Percentiles rank a stretch among this genome's conserved stretches.
phyloP scores from a whole-genome alignment of 1,284 basidiomycete genomes.

The Ceratobasidium theobromae region DNA sequence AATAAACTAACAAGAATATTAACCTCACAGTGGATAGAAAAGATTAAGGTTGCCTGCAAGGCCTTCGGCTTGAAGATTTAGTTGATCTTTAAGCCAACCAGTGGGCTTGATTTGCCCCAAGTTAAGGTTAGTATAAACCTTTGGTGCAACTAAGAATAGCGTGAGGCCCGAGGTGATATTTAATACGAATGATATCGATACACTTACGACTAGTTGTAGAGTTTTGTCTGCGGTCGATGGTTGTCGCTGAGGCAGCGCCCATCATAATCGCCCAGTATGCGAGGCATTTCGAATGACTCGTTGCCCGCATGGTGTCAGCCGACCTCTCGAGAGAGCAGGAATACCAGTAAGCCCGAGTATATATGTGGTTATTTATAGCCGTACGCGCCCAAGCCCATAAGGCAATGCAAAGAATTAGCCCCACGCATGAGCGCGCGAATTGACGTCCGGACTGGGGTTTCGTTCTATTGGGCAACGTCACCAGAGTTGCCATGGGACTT shows the following conservation, averaged over 20 bases:
- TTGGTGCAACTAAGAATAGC: slow-evolving; percentile 5
- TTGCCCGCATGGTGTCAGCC: neutral
- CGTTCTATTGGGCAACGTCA: no score
- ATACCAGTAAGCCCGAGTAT: no score
- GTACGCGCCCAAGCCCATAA: neutral
- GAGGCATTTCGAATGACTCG: neutral
- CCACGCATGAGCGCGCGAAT: no score
- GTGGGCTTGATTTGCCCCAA: slow-evolving; percentile 27
- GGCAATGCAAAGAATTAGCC: no score
- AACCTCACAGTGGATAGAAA: slow-evolving; percentile 16
- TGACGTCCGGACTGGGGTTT: no score
- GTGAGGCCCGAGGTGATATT: neutral
- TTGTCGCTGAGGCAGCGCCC: neutral
- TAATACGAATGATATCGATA: neutral
- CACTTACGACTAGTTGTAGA: neutral
- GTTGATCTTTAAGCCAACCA: slow-evolving; percentile 20
- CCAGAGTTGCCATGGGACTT: no score
- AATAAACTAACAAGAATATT: neutral
- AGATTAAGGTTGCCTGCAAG: slow-evolving; percentile 20
- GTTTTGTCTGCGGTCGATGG: neutral
- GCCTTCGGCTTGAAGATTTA: slow-evolving; percentile 18
- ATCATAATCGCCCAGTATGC: neutral
- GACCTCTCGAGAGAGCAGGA: neutral
- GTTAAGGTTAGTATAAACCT: slow-evolving; percentile 4
- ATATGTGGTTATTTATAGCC: neutral